Conservation (phyloP, 2,329 filamentous ascomycete genomes). For the Ustilaginoidea virens region DNA sequence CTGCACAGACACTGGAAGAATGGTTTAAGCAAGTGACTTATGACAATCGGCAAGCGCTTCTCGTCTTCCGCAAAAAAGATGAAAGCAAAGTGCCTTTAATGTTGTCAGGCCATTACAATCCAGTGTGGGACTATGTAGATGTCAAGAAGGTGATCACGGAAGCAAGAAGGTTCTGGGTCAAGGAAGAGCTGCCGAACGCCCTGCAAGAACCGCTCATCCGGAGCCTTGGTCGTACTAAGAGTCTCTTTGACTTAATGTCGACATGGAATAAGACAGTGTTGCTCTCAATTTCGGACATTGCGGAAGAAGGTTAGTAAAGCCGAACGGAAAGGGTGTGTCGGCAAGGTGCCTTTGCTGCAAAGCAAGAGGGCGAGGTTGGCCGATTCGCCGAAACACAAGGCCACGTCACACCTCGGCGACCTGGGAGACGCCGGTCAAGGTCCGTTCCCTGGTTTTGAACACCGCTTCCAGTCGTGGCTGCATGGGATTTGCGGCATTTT, state of each 20-base stretch:
- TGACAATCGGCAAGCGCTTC: not conserved
- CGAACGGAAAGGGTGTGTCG: too few relatives aligned
- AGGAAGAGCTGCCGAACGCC: not conserved
- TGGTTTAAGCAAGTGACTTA: not conserved
- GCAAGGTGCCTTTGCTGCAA: too few relatives aligned
- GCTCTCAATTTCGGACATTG: too few relatives aligned
- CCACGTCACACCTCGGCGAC: too few relatives aligned
- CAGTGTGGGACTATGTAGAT: not conserved
- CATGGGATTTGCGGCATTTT: too few relatives aligned
- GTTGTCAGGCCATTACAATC: not conserved
- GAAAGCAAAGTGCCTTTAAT: not conserved
- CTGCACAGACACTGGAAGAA: not conserved
- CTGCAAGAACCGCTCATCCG: not conserved
- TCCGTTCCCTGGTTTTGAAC: too few relatives aligned
- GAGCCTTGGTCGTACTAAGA: not conserved
- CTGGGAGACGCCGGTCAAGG: too few relatives aligned
- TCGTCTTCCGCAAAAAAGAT: not conserved
- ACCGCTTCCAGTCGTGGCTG: too few relatives aligned
- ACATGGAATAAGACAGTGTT: not conserved
- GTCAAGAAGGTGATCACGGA: not conserved
- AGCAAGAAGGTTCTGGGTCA: not conserved
- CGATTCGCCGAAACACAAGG: too few relatives aligned
- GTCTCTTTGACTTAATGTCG: not conserved
- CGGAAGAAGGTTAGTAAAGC: too few relatives aligned
- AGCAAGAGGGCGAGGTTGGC: too few relatives aligned